phyloP scores from a whole-genome alignment of 129 eudicot genomes.

The Flaveria bidentis region DNA sequence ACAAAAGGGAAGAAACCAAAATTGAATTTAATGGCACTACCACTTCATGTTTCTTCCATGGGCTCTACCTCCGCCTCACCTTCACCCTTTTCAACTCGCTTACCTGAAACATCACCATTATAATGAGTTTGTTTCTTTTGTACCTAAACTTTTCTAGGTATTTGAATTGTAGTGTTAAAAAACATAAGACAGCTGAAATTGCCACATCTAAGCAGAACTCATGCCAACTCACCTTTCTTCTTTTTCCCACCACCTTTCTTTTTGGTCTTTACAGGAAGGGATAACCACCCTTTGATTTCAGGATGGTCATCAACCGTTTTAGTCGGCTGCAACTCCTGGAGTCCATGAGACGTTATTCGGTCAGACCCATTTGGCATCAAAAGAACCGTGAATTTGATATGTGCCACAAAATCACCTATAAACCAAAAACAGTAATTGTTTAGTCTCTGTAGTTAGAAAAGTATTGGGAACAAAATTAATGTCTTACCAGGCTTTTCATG shows the following conservation, averaged over 20 bases:
- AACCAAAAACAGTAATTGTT: not conserved
- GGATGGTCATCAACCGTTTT: constrained; percentile 76
- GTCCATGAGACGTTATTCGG: constrained; percentile 64
- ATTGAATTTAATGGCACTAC: constrained; percentile 24
- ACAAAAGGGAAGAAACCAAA: constrained; percentile 36
- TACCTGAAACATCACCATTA: constrained; percentile 17
- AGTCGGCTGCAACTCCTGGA: constrained; percentile 83
- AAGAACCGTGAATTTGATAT: constrained; percentile 83
- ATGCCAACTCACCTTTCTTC: constrained; percentile 68
- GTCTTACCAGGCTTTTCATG: constrained; percentile 86
- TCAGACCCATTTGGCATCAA: constrained; percentile 94
- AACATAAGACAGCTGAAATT: not conserved
- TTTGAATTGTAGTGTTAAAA: too few relatives aligned
- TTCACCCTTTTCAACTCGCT: constrained; percentile 30
- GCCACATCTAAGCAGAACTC: not conserved
- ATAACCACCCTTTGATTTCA: constrained; percentile 78
- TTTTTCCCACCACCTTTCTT: constrained; percentile 97
- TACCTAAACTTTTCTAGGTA: too few relatives aligned
- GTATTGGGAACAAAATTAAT: not conserved
- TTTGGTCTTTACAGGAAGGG: constrained; percentile 63
- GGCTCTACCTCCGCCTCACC: constrained; percentile 18
- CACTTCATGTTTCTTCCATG: constrained; percentile 23
- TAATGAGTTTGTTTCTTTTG: too few relatives aligned
- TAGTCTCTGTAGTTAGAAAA: not conserved
- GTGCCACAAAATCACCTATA: constrained; percentile 87